Evolutionary conservation across 768 basidiomycete genomes (phyloP).

Genomic region (Cystofilobasidium macerans): DNA sequence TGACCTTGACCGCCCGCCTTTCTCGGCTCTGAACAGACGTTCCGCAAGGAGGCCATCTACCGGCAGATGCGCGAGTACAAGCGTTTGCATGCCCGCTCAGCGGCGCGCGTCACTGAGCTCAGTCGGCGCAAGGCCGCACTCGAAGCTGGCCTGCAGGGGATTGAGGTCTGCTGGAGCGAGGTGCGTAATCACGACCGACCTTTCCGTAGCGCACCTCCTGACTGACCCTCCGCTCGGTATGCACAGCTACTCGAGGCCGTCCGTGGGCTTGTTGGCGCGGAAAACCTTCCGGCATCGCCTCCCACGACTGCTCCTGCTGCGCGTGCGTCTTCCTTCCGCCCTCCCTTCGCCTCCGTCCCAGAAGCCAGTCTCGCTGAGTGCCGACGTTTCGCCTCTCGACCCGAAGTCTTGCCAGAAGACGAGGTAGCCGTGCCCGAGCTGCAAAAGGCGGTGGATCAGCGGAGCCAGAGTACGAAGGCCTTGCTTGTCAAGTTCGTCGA

Average conservation of each 20-base stretch:
- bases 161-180: conserved; percentile 71
- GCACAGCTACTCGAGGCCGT: conserved; percentile 57
- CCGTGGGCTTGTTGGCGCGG: conserved; percentile 47
- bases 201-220: not conserved
- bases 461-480: conserved; percentile 19
- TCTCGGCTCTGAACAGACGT: conserved; percentile 45
- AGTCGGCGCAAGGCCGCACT: conserved; percentile 56
- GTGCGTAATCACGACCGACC: conserved; percentile 39
- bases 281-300: conserved; percentile 43
- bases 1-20: too few species aligned
- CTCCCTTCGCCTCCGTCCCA: not conserved
- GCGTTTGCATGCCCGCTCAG: conserved; percentile 58
- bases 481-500: conserved; percentile 25
- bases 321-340: too few species aligned
- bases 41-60: conserved; percentile 76
- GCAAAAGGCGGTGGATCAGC: conserved; percentile 13
- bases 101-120: conserved; percentile 52
- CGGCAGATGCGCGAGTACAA: conserved; percentile 73
- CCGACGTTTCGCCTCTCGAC: too few species aligned
- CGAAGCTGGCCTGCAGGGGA: conserved; percentile 60
- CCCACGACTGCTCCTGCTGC: not conserved
- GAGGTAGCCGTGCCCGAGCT: conserved; percentile 12
- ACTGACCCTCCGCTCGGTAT: not conserved
- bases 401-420: conserved; percentile 1
- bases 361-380: not conserved